Evolutionary conservation across 257 asterid species (phyloP).

Genomic region (Penstemon barbatus): DNA sequence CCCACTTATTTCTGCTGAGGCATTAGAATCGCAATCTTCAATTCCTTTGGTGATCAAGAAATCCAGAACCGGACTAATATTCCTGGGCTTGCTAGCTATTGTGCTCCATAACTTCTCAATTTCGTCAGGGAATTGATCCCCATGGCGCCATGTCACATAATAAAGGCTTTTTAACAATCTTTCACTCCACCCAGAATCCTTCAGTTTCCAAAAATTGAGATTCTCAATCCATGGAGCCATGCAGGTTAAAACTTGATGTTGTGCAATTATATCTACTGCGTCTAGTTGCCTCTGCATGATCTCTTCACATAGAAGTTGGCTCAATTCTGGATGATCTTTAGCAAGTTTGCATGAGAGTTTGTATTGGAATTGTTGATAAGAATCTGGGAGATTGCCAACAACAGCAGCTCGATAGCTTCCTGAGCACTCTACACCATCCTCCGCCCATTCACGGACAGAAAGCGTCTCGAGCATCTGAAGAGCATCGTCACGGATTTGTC

Average conservation of each 20-base stretch:
- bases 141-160: conserved; percentile 98
- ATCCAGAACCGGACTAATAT: conserved; percentile 94
- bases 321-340: conserved; percentile 95
- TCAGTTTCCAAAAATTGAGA: conserved; percentile 96
- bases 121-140: conserved; percentile 99
- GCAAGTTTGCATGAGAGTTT: conserved; percentile 99
- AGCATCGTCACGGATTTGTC: conserved; percentile 99
- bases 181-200: conserved; percentile 98
- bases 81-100: conserved; percentile 94
- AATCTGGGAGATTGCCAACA: conserved; percentile 98
- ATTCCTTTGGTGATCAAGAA: conserved; percentile 96
- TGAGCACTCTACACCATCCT: conserved; percentile 85
- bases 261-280: conserved; percentile 98
- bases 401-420: conserved; percentile 98
- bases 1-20: conserved; percentile 99
- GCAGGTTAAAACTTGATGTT: conserved; percentile 98
- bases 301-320: conserved; percentile 98
- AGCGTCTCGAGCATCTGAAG: conserved; percentile 99
- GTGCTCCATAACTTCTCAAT: conserved; percentile 99
- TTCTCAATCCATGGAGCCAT: conserved; percentile 99
- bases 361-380: conserved; percentile 98
- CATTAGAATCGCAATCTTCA: conserved; percentile 98
- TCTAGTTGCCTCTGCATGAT: conserved; percentile 99
- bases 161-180: conserved; percentile 91
- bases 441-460: conserved; percentile 97